Base-by-base conservation (phyloP, 2,329 filamentous ascomycete genomes). In the Sarocladium kiliense region DNA sequence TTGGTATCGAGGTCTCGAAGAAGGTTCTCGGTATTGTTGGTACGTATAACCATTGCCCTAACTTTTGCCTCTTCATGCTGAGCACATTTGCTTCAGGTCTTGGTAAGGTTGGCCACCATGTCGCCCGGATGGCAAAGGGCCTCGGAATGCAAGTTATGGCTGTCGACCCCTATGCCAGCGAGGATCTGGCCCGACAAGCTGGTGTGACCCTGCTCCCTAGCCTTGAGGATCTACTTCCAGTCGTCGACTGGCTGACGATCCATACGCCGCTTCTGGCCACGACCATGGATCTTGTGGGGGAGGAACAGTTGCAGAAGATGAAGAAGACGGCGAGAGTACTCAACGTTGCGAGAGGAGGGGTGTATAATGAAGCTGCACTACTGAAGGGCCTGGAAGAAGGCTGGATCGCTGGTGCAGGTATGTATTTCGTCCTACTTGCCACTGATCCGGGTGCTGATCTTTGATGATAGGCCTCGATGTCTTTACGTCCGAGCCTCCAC, bases 101-200 rank as follows among this genome's bases (percentile, higher is more conserved):
- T 25, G 89, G 89, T n/a, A 92, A 92, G 73, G 88, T 93, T 26
- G 89, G 89, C 21, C 77, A 92, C 65, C 88, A 87, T 53, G 89
- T 93, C 16, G 89, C 89, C 18, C 78, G 87, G n/a, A 87, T 91
- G 74, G 88, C 86, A 9, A 86, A 85, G 54, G 88, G 89, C 0
- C 72, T 93, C 25, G 87, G 87, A 0, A 92, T 93, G 89, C 81
- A 80, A 41, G 81, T 93, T 12, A 71, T 86, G 16, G 89, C 87
- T 0, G 81, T 88, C 53, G 89, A 93, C 62, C 89, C 89, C 0
- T 93, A 91, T 66, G 88, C 89, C 1, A 88, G 86, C 58, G 77
- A 81, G 0, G 84, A 87, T n/a, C 78, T 92, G 39, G 88, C 88
- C 2, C 75, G 78, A 3, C 78, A 85, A 19, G 85, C 84, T 1